Conservation (phyloP, 2,329 filamentous ascomycete species). For the Fusarium sacchari region DNA sequence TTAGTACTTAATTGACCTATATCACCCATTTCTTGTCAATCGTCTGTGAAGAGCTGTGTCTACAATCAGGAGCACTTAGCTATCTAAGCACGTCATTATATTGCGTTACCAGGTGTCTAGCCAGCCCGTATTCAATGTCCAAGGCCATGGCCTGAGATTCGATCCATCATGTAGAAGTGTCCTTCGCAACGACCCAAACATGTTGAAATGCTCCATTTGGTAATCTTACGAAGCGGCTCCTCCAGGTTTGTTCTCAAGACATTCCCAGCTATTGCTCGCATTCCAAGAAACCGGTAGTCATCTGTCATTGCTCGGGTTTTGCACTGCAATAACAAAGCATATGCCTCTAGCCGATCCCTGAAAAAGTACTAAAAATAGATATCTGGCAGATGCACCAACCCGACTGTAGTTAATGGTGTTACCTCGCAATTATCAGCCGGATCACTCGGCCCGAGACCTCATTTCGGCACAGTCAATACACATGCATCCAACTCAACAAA, state of each 20-base stretch:
- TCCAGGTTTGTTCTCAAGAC: fast-evolving
- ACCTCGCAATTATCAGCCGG: too few relatives aligned
- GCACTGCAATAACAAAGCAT: neutral
- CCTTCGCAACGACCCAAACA: fast-evolving
- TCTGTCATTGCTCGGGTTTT: neutral
- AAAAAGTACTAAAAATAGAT: neutral
- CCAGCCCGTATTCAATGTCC: neutral
- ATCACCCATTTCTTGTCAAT: neutral
- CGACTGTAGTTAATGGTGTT: too few relatives aligned
- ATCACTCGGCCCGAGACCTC: too few relatives aligned
- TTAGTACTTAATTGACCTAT: slow-evolving; percentile 2
- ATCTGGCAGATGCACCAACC: neutral
- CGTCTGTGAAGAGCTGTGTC: neutral
- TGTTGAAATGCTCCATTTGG: fast-evolving
- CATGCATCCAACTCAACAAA: too few relatives aligned
- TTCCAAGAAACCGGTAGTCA: neutral
- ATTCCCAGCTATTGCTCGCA: neutral
- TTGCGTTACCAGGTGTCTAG: neutral
- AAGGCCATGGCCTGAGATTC: too few relatives aligned
- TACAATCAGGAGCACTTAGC: fast-evolving
- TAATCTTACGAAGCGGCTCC: neutral
- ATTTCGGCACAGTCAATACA: too few relatives aligned
- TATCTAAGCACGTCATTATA: neutral
- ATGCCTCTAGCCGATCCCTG: neutral
- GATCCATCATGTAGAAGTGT: too few relatives aligned